Percentiles rank a stretch among this genome's conserved stretches.
These are phyloP conservation scores for Meyerozyma guilliermondii DNA, from an alignment of 1,139 yeast genomes.

Conservation along the genomic window DNA sequence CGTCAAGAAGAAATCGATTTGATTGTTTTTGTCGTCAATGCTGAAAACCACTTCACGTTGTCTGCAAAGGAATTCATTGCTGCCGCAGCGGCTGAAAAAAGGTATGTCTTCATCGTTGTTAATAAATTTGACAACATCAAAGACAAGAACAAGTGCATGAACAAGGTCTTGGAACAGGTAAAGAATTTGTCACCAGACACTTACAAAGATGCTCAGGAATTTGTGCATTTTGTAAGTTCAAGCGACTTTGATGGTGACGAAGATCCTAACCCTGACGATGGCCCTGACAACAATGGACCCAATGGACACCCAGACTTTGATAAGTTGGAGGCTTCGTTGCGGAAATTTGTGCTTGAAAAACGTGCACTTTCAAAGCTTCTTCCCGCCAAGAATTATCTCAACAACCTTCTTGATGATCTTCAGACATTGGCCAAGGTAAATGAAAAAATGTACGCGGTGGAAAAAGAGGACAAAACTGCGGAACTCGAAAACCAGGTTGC, in stretches of 20 bases:
- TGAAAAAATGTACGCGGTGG: conserved; percentile 47
- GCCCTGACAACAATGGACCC: conserved; percentile 24
- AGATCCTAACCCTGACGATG: conserved; percentile 23
- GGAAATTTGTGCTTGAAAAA: conserved; percentile 84
- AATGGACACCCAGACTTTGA: conserved; percentile 64
- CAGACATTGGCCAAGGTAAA: conserved; percentile 57
- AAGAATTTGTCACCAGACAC: conserved; percentile 86
- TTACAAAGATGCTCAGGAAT: conserved; percentile 76
- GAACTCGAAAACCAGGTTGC: conserved; percentile 49
- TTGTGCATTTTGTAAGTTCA: conserved; percentile 92
- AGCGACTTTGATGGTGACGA: conserved; percentile 29
- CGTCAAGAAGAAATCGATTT: conserved; percentile 97
- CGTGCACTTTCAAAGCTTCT: conserved; percentile 82
- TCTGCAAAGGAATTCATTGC: conserved; percentile 93
- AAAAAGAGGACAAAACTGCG: conserved; percentile 36
- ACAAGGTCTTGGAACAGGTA: conserved; percentile 81
- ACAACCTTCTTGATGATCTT: conserved; percentile 66
- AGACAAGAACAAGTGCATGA: conserved; percentile 74
- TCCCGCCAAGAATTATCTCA: conserved; percentile 84
- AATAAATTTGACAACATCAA: conserved; percentile 83
- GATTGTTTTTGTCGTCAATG: conserved; percentile 92
- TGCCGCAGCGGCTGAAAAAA: conserved; percentile 87
- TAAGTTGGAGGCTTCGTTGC: conserved; percentile 73
- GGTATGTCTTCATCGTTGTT: conserved; percentile 88
- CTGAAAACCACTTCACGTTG: conserved; percentile 91